Evolutionary conservation across 371 early-diverging fungal genomes (phyloP).

Genomic region (Saksenaea vasiformis): DNA sequence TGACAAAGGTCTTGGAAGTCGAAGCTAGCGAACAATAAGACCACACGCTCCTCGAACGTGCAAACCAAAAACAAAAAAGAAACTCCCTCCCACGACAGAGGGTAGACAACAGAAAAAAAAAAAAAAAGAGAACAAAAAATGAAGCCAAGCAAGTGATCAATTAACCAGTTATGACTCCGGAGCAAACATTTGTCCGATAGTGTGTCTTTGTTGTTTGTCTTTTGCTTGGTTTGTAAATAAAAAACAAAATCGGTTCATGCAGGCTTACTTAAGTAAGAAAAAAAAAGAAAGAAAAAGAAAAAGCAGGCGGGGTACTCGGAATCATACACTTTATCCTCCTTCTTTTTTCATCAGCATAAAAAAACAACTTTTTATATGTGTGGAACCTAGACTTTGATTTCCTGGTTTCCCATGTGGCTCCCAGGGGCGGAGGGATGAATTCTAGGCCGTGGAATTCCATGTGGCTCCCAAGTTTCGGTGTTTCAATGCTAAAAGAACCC

Average conservation of each 20-base stretch:
- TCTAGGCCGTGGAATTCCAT: too few species aligned
- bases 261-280: not conserved
- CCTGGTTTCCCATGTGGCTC: too few species aligned
- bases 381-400: too few species aligned
- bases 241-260: not conserved
- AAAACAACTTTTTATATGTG: too few species aligned
- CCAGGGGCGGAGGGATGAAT: too few species aligned
- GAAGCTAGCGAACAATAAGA: constrained; percentile 14
- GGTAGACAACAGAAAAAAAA: too few species aligned
- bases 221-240: constrained; percentile 1
- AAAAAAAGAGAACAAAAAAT: too few species aligned
- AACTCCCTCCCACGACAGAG: not conserved
- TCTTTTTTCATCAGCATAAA: too few species aligned
- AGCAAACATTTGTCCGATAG: not conserved
- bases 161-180: not conserved
- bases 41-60: constrained; percentile 13
- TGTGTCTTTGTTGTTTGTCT: not conserved
- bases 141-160: constrained; percentile 5
- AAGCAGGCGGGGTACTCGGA: too few species aligned
- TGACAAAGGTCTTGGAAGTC: constrained; percentile 75
- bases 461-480: too few species aligned
- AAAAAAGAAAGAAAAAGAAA: not conserved
- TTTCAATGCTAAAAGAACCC: too few species aligned
- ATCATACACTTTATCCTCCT: too few species aligned
- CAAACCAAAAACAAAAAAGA: not conserved